phyloP scores from a whole-genome alignment of 352 stramenopile genomes.

The Phytophthora pisi region DNA sequence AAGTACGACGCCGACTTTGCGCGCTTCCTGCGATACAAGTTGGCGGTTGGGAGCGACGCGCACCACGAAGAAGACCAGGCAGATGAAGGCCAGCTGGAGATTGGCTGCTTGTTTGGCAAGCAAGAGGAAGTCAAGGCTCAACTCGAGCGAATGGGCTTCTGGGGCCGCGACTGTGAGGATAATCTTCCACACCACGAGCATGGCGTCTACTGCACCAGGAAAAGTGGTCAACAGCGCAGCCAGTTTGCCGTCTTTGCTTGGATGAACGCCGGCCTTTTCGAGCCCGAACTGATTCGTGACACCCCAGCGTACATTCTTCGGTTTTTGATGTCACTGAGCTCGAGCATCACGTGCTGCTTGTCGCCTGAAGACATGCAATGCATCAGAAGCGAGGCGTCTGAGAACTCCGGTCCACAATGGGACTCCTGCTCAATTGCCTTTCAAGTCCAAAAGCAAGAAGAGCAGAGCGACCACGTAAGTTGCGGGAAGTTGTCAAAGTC shows the following conservation, averaged over 20 bases:
- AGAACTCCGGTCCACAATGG: slow-evolving; percentile 13
- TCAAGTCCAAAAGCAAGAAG: slow-evolving; percentile 48
- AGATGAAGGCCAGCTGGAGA: slow-evolving; percentile 22
- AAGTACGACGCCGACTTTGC: slow-evolving; percentile 70
- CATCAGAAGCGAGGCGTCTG: slow-evolving; percentile 16
- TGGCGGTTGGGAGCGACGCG: slow-evolving; percentile 8
- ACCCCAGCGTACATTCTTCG: slow-evolving; percentile 65
- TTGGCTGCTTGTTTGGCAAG: slow-evolving; percentile 63
- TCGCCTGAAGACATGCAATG: slow-evolving; percentile 21
- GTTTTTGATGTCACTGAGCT: slow-evolving; percentile 36
- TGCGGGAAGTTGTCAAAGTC: not conserved
- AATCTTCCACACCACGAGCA: slow-evolving; percentile 37
- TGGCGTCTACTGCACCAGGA: slow-evolving; percentile 55
- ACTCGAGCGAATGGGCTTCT: slow-evolving; percentile 41
- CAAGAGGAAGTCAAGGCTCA: slow-evolving; percentile 53
- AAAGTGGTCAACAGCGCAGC: not conserved
- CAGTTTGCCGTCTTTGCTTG: slow-evolving; percentile 62
- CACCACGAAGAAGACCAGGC: not conserved
- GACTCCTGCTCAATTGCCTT: slow-evolving; percentile 37
- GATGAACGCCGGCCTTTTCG: slow-evolving; percentile 45
- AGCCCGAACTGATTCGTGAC: slow-evolving; percentile 42
- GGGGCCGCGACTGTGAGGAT: slow-evolving; percentile 37
- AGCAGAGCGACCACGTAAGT: slow-evolving; percentile 45
- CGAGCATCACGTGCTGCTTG: slow-evolving; percentile 36
- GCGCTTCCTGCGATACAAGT: slow-evolving; percentile 51